Evolutionary conservation across 106 monocot genomes (phyloP).

Genomic region (Dendrobium catenatum): DNA sequence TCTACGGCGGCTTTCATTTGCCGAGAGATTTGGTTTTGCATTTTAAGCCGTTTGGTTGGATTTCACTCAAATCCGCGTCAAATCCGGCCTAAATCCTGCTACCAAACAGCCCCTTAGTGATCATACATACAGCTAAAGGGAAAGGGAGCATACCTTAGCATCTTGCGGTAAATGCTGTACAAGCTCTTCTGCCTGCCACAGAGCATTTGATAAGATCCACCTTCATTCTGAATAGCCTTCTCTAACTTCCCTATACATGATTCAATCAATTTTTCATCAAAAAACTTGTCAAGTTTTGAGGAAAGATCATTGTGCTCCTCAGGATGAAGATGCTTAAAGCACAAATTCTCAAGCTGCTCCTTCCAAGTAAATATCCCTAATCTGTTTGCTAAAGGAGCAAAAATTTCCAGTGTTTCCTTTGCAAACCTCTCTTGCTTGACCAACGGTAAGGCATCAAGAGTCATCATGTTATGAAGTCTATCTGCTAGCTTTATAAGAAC

Average conservation of each 20-base stretch:
- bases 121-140: too few relatives aligned
- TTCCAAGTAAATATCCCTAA: constrained; percentile 90
- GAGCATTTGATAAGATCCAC: constrained; percentile 53
- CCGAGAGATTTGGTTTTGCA: too few relatives aligned
- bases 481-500: constrained; percentile 98
- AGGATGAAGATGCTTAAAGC: constrained; percentile 82
- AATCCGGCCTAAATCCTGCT: too few relatives aligned
- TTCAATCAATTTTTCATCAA: constrained; percentile 60
- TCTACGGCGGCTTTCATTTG: too few relatives aligned
- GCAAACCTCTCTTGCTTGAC: constrained; percentile 83
- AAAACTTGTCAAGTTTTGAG: constrained; percentile 47
- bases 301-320: constrained; percentile 57
- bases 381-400: constrained; percentile 83
- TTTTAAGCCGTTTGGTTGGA: too few relatives aligned
- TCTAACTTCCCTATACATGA: constrained; percentile 64
- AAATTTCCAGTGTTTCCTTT: constrained; percentile 89
- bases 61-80: too few relatives aligned
- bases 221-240: constrained; percentile 49
- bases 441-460: constrained; percentile 69
- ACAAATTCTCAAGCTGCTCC: constrained; percentile 82
- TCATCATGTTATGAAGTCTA: constrained; percentile 98
- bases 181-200: constrained; percentile 85
- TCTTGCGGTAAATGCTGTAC: constrained; percentile 86
- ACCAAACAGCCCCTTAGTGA: too few relatives aligned
- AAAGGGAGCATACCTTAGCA: constrained; percentile 53